Conservation (phyloP, 371 early-diverging fungal species). For the Mortierella sp. region DNA sequence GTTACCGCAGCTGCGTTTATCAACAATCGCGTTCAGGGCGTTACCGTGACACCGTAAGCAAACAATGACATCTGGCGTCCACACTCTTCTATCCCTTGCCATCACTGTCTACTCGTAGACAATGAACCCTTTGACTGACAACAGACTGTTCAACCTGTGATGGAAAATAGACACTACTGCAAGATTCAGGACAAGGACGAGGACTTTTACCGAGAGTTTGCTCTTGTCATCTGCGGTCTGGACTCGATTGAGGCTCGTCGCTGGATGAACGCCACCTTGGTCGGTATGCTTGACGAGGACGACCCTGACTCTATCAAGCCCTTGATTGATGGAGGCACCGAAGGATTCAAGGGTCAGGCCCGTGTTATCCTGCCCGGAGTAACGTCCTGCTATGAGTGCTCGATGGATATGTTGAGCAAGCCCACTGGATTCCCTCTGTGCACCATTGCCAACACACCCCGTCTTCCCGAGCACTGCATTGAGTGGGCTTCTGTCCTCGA, state of each 20-base stretch:
- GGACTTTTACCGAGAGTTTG: slow-evolving; percentile 91
- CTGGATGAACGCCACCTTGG: slow-evolving; percentile 95
- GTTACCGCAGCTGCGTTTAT: slow-evolving; percentile 92
- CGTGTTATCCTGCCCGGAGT: slow-evolving; percentile 90
- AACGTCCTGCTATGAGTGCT: slow-evolving; percentile 89
- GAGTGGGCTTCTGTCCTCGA: slow-evolving; percentile 90
- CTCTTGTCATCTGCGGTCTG: slow-evolving; percentile 92
- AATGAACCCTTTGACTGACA: background rate
- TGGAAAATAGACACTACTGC: slow-evolving; percentile 71
- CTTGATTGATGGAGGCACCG: slow-evolving; percentile 97
- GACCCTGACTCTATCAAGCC: slow-evolving; percentile 82
- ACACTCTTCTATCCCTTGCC: background rate
- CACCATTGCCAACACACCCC: slow-evolving; percentile 87
- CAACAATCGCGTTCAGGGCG: slow-evolving; percentile 84
- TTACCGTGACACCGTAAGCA: slow-evolving; percentile 85
- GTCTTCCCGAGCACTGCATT: slow-evolving; percentile 91
- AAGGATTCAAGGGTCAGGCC: slow-evolving; percentile 96
- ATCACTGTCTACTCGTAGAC: background rate
- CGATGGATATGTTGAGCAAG: slow-evolving; percentile 81
- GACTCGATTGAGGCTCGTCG: slow-evolving; percentile 96
- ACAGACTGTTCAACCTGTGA: background rate
- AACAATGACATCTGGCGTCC: background rate
- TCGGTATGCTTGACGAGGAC: slow-evolving; percentile 81
- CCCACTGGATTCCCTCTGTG: slow-evolving; percentile 75
- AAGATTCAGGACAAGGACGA: slow-evolving; percentile 96